Base-by-base conservation (phyloP, 208 protist species). In the Kentomonas sorsogonicus region DNA sequence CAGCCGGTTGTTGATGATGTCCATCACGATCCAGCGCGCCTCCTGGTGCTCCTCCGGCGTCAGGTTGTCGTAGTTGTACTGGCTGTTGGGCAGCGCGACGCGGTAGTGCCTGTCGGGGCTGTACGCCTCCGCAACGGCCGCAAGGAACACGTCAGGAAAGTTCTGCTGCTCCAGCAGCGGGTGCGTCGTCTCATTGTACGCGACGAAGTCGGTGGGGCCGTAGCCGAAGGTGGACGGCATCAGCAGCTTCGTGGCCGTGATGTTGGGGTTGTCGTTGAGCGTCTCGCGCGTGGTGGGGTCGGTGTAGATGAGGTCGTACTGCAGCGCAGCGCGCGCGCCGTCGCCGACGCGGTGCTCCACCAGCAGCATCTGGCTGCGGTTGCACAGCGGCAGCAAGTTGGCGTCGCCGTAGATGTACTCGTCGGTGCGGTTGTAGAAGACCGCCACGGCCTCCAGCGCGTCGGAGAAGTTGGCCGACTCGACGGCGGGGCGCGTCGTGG, bases 401-500 rank as follows among this genome's bases (percentile, higher is more conserved):
- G 27, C 38, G 40, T 91, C 83, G 18, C 72, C 61, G 43, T 74
- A 75, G 31, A 86, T 39, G 20, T 68, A 18, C 33, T 77, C 46
- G 55, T 91, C 66, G 13, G 74, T 87, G 33, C 45, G 47, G 63
- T 77, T 72, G 65, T 91, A 87, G 63, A 88, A 91, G 13, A 31
- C 57, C 13, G 26, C 33, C 23, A 86, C 34, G 13, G 23, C 41
- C 0, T 63, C 36, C 26, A 66, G 48, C n/a, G 75, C 66, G 4
- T 55, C 31, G 18, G 6, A 56, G 64, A 57, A 76, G 13, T 57
- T 23, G 0, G 64, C 55, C n/a, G 33, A 45, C 25, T 30, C 0
- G 26, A 88, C 57, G 10, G 36, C 31, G 11, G 30, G 34, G 18
- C 11, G 27, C 25, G 67, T 80, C 29, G 20, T 60, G 7, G 41